These are phyloP conservation scores for Fomitopsis palustris DNA, from an alignment of 1,284 basidiomycete species.

Conservation along the genomic window DNA sequence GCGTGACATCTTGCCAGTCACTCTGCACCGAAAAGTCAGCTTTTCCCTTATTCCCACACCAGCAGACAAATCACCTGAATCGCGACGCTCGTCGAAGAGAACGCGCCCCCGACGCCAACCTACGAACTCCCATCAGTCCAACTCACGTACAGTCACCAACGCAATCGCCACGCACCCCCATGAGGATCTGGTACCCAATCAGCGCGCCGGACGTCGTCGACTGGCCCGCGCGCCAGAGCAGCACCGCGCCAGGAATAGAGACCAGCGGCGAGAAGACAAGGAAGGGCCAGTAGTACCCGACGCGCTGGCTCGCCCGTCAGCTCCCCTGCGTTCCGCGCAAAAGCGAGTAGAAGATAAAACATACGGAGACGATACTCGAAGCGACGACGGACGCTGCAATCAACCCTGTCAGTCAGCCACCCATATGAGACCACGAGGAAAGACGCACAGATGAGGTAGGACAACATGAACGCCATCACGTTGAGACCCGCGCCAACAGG, in stretches of 20 bases:
- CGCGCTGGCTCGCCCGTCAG: neutral
- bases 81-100: slow-evolving; percentile 4
- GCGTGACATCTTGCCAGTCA: slow-evolving; percentile 8
- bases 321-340: neutral
- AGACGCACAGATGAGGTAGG: slow-evolving; percentile 6
- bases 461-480: slow-evolving; percentile 8
- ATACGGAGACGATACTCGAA: slow-evolving; percentile 3
- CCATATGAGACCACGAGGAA: neutral
- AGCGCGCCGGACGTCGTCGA: slow-evolving; percentile 1
- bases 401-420: neutral
- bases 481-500: slow-evolving; percentile 5
- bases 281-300: slow-evolving; percentile 8
- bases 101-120: slow-evolving; percentile 3
- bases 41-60: too few relatives aligned
- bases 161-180: slow-evolving; percentile 1
- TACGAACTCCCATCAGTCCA: neutral
- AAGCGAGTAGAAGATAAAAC: neutral
- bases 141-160: neutral
- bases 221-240: neutral
- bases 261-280: slow-evolving; percentile 4
- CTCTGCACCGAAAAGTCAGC: neutral
- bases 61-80: slow-evolving; percentile 3
- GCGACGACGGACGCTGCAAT: slow-evolving; percentile 5
- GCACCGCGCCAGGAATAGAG: slow-evolving; percentile 4
- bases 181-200: slow-evolving; percentile 10